These are phyloP conservation scores for Anthoceros angustus DNA, from an alignment of 225 moss, liverwort and hornwort species.

Conservation along the genomic window DNA sequence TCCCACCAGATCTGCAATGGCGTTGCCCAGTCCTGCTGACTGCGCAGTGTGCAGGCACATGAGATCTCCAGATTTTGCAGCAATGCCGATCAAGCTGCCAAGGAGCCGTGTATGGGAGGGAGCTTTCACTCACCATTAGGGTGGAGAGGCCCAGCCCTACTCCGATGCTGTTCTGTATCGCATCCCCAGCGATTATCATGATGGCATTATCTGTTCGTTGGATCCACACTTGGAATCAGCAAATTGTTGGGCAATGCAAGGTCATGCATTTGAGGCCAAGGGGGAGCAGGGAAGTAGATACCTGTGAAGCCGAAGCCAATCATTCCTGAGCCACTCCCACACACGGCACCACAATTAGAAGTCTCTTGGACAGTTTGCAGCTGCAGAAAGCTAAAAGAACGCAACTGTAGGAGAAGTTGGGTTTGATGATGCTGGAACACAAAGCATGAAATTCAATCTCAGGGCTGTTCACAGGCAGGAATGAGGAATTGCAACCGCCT, in stretches of 20 bases:
- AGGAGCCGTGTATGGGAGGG: not conserved
- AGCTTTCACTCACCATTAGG: constrained; percentile 24
- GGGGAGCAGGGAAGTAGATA: constrained; percentile 2
- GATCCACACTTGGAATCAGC: not conserved
- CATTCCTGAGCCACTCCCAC: constrained; percentile 36
- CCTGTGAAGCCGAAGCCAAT: constrained; percentile 58
- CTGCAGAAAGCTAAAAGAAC: not conserved
- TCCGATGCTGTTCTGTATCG: constrained; percentile 55
- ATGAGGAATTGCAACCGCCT: no score
- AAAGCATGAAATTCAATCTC: no score
- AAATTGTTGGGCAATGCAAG: no score
- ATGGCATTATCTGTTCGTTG: constrained; percentile 41
- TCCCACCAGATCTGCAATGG: constrained; percentile 46
- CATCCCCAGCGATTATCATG: constrained; percentile 64
- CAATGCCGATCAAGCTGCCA: not conserved
- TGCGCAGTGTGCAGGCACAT: constrained; percentile 2
- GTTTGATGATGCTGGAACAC: no score
- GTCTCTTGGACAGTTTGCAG: not conserved
- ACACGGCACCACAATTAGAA: constrained; percentile 7
- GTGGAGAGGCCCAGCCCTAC: constrained; percentile 41
- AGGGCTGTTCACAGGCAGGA: no score
- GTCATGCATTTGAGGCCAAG: not conserved
- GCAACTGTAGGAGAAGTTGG: not conserved
- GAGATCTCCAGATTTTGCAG: not conserved
- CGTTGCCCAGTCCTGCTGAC: constrained; percentile 65